Base-by-base conservation (phyloP, 441 rosid genomes). In the Pelargonium fulgidum region DNA sequence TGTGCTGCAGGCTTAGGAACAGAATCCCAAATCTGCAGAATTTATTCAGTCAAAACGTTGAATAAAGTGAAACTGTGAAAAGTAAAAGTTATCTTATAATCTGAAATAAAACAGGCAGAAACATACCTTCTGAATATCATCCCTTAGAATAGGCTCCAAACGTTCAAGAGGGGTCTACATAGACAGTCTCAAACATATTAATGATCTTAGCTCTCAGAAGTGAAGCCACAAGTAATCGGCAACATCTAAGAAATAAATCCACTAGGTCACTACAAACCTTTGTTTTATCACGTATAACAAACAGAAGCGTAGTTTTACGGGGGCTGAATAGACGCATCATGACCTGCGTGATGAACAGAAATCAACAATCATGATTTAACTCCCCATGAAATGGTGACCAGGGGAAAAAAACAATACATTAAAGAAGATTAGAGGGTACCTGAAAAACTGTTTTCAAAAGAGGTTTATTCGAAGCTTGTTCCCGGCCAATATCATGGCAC, bases 401-500 rank as follows among this genome's bases (percentile, higher is more conserved):
- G 63, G 36, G 33, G 9, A 69, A 42, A 68, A 16, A 3, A 29
- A 29, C 36, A 36, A 5, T 36, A 36, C 41, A 36, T 36, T 2
- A 3, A 36, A 1, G 41, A 67, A 24, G 14, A 24, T 62, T 11
- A 41, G 36, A 61, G 36, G 47, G 62, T 70, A 91, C 97, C 95
- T 89, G 93, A 75, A 93, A 91, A 77, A 91, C 95, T 24, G 95
- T 91, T 76, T 89, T 91, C 20, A 93, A 59, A 75, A 93, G 92
- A 29, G 99, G 97, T 80, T 85, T 91, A 77, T 93, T 93, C 61
- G 99, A 87, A 75, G 97, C 99, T 62, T 89, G 93, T 76, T 91
- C 97, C 65, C 99, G 81, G 67, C 99, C 99, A 48, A 93, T 88
- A 73, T 93, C 97, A 82, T 91, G 96, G 81, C 97, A 93, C 97